Conservation (phyloP, 495 filamentous ascomycete genomes). For the Lophium mytilinum region DNA sequence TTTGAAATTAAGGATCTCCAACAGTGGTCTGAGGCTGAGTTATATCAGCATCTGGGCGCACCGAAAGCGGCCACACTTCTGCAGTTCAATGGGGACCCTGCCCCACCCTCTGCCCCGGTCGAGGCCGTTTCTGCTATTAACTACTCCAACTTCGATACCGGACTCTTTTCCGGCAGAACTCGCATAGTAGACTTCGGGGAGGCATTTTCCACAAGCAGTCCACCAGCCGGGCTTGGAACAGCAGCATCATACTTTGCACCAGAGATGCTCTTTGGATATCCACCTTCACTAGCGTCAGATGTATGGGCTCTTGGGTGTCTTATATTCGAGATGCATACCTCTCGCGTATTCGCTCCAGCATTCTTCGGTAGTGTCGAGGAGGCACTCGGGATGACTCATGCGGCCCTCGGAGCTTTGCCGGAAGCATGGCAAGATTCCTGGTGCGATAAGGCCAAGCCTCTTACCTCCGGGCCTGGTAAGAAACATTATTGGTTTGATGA, state of each 20-base stretch:
- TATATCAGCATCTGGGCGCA: background rate
- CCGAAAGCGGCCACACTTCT: background rate
- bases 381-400: background rate
- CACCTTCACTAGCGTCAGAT: background rate
- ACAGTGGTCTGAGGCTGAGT: background rate
- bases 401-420: background rate
- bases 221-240: background rate
- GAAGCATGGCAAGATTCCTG: background rate
- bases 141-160: background rate
- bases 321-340: background rate
- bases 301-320: background rate
- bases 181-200: background rate
- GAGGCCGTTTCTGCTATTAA: background rate
- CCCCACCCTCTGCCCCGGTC: background rate
- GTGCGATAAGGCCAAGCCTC: background rate
- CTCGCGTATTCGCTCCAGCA: background rate
- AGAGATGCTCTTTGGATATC: background rate
- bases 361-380: background rate
- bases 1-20: background rate
- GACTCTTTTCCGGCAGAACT: background rate
- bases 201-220: background rate
- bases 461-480: background rate
- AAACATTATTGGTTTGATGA: background rate
- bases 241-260: background rate
- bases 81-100: background rate